Base-by-base conservation (phyloP, 2,329 filamentous ascomycete genomes). In the Dactylella cylindrospora region DNA sequence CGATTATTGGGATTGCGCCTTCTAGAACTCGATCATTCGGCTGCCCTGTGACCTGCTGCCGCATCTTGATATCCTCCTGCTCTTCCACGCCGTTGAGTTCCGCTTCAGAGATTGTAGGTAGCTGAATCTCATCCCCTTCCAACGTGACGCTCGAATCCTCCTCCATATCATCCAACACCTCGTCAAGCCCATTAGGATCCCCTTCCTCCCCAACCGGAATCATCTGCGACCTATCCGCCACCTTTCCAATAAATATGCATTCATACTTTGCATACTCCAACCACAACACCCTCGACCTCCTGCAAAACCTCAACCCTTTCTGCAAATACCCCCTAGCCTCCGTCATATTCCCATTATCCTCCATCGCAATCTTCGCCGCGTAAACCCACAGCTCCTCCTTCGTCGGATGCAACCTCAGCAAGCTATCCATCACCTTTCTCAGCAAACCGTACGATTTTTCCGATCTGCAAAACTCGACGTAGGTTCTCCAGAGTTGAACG, bases 1-100 rank as follows among this genome's bases (percentile, higher is more conserved):
- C 88, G 31, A 91, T 90, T 52, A 90, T 80, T 1, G 93, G 90
- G 67, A 98, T 95, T 12, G 89, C 93, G n/a, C 93, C 93, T 61
- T 86, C 88, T 65, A 96, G 78, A 7, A 89, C 89, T 3, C 91
- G 90, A 40, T 90, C 91, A 54, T 78, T 76, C 10, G 29, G 80
- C 79, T 12, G 86, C 74, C 64, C 82, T 83, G 69, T 85, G 78
- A 65, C 95, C 50, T 74, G 73, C 68, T 81, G 75, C 0, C 77
- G 79, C 26, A 79, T 69, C 45, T 76, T 69, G 33, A 75, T 65
- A 39, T 39, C 66, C 41, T 43, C 67, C 54, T 20, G 55, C 61
- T 31, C 26, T 25, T 76, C 74, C 13, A 74, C 73, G 25, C 76
- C 77, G 50, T 81, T 77, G 66, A 84, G 75, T 64, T 85, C 83